phyloP scores from a whole-genome alignment of 208 protist species.

The Entamoeba histolytica region DNA sequence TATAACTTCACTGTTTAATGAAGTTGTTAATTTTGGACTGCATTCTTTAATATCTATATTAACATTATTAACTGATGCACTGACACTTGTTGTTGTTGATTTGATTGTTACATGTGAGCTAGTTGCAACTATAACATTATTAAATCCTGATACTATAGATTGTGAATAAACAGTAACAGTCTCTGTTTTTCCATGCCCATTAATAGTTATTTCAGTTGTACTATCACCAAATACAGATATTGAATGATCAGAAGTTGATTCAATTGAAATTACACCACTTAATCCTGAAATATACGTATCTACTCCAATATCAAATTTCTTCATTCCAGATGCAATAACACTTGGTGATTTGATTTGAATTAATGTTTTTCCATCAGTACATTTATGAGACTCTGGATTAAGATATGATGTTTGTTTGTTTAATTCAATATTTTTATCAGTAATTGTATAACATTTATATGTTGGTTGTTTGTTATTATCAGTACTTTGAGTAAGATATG shows the following conservation, averaged over 20 bases:
- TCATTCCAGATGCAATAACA: not conserved
- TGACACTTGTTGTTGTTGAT: no score
- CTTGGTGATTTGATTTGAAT: not conserved
- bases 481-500: not conserved
- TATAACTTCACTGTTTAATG: not conserved
- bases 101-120: no score
- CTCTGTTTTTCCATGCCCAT: no score
- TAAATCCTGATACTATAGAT: no score
- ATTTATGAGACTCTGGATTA: not conserved
- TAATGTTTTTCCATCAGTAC: not conserved
- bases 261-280: not conserved
- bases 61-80: no score
- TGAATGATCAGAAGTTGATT: no score
- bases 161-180: no score
- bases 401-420: not conserved
- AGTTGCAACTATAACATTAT: no score
- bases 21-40: no score
- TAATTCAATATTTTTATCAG: not conserved
- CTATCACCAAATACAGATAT: no score
- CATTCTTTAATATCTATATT: no score
- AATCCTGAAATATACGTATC: not conserved
- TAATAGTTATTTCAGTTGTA: no score
- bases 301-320: not conserved
- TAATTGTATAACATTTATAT: not conserved
- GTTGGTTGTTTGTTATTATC: not conserved